Base-by-base conservation (phyloP, 306 rosid genomes). In the Vigna angularis region DNA sequence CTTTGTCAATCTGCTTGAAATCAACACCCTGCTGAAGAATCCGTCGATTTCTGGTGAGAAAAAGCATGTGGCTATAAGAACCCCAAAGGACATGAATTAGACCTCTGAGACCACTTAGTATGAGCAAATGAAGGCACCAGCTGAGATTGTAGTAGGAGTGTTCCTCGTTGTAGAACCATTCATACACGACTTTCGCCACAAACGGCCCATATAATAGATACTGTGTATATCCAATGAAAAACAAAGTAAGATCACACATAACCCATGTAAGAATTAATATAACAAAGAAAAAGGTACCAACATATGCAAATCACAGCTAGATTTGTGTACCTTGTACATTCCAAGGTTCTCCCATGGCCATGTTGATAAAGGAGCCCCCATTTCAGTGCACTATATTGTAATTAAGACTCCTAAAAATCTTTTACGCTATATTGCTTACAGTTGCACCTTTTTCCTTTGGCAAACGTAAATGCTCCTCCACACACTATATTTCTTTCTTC, bases 331-430 rank as follows among this genome's bases (percentile, higher is more conserved):
- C 97, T 95, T 95, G 80, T 66, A 91, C 42, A 53, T 16, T 72
- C 99, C 98, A 67, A 93, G 53, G 47, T 91, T 87, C 42, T 91
- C 90, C 97, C 99, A 89, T 7, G 98, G 99, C 98, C 97, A 93
- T 72, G 90, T 32, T n/a, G 97, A 81, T 78, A 93, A 78, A 73
- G 93, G 83, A 86, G 88, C 76, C 36, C 38, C 97, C 95, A 92
- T 91, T 57, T 67, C 83, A 13, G 53, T 59, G 34, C 67, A 70
- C 72, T 15, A 50, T 55, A 57, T 36, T 36, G 26, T 22, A 70
- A 22, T 4, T 32, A 3, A 18, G 13, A 52, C 9, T 64, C 48
- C 8, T 11, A 0, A 70, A 62, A 55, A 47, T 51, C 38, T 49
- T 73, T 3, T 38, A 7, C 12, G 30, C 28, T 56, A 4, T 22